Evolutionary conservation across 1,284 basidiomycete genomes (phyloP).

Genomic region (Cutaneotrichosporon daszewskae): DNA sequence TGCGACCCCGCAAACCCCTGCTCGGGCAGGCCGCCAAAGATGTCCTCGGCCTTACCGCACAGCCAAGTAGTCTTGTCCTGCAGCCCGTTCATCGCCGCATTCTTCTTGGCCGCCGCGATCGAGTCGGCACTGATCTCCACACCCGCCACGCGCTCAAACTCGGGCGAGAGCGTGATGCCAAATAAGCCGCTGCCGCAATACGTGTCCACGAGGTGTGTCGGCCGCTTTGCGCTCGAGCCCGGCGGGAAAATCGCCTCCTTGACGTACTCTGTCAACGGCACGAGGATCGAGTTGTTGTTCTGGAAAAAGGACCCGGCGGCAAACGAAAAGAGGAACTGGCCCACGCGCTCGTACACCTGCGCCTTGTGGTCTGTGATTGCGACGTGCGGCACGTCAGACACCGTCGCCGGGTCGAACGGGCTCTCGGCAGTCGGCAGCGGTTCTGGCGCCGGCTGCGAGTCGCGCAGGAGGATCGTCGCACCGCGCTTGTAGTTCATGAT

Average conservation of each 20-base stretch:
- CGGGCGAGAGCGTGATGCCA: constrained; percentile 74
- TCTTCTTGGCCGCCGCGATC: constrained; percentile 75
- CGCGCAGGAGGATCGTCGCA: constrained; percentile 84
- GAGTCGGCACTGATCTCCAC: constrained; percentile 72
- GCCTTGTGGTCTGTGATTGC: constrained; percentile 79
- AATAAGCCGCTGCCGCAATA: constrained; percentile 89
- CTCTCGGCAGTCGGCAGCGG: constrained; percentile 29
- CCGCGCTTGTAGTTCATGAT: constrained; percentile 79
- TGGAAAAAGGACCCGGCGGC: constrained; percentile 90
- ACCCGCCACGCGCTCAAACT: constrained; percentile 75
- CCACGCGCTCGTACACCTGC: constrained; percentile 78
- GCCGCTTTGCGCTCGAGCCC: constrained; percentile 29
- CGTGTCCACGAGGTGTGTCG: constrained; percentile 82
- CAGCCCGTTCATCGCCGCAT: constrained; percentile 67
- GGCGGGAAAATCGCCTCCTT: constrained; percentile 62
- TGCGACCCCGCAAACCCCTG: constrained; percentile 37
- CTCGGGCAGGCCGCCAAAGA: constrained; percentile 47
- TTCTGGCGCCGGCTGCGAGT: constrained; percentile 57
- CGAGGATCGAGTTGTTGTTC: constrained; percentile 91
- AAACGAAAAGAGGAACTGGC: constrained; percentile 76
- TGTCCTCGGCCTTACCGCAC: constrained; percentile 55
- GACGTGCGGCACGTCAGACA: constrained; percentile 51
- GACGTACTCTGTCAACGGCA: constrained; percentile 76
- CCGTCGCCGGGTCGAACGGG: constrained; percentile 21
- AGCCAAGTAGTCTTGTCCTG: constrained; percentile 48